Base-by-base conservation (phyloP, 192 early-diverging fungal species). In the Phlyctochytrium planicorne region DNA sequence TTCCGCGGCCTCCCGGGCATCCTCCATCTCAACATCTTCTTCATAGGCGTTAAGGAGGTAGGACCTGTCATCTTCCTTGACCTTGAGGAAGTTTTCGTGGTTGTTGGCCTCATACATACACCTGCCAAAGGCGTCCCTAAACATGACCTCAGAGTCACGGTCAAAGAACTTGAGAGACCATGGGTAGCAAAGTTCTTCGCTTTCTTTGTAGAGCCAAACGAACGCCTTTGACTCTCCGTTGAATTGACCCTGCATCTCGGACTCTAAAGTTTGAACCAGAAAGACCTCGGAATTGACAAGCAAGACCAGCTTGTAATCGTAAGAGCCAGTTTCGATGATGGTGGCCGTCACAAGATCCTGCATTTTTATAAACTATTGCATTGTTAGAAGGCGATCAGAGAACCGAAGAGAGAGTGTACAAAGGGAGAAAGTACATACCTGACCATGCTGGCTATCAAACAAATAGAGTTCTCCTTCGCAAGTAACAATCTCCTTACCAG, bases 151-250 rank as follows among this genome's bases (percentile, higher is more conserved):
- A 29, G 82, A 72, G 14, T 76, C 73, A 30, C 62, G 74, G 40
- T 82, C 83, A 2, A 65, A 66, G 60, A 94, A 90, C 14, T 81
- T 78, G 27, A 96, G 60, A 36, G 90, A 86, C 80, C 90, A 94
- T 12, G 94, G 92, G 67, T 89, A 91, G 0, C 90, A 78, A 16
- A 73, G 67, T 34, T 67, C 67, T 17, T 69, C 65, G 2, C 77
- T 76, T 32, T 91, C 87, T 74, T 84, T 85, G 69, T 87, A 91
- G 72, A 89, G 86, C 92, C 92, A 97, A 55, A 91, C 88, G 52
- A 95, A 89, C n/a, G 91, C 88, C 17, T 53, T 65, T 53, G 87
- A 77, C 67, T 87, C 80, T 53, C 82, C 60, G 74, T 84, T 93
- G 71, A 92, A 94, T 27, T 89, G 82, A 0, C 88, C 84, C 61